Percentiles rank a stretch among this genome's conserved stretches.
phyloP scores from a whole-genome alignment of 768 basidiomycete genomes.

The Amylocystis lapponica region DNA sequence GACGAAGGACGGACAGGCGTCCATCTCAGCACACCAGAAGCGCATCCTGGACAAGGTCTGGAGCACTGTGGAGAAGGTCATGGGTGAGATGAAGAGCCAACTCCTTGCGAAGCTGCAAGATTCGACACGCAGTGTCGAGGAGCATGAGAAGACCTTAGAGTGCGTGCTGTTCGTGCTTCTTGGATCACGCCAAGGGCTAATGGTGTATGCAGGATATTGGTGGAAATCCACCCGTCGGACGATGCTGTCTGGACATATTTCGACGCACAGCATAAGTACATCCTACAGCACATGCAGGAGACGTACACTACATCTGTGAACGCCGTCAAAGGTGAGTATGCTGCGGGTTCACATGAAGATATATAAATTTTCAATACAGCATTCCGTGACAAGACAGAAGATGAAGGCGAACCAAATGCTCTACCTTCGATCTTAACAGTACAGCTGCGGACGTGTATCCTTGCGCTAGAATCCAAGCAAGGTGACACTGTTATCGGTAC shows the following conservation, averaged over 20 bases:
- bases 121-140: slow-evolving; percentile 73
- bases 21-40: slow-evolving; percentile 65
- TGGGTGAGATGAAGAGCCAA: slow-evolving; percentile 82
- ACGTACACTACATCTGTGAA: slow-evolving; percentile 49
- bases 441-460: slow-evolving; percentile 57
- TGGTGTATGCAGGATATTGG: slow-evolving; percentile 78
- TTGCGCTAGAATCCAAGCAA: slow-evolving; percentile 58
- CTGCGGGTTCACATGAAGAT: not conserved
- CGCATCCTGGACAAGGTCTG: slow-evolving; percentile 95
- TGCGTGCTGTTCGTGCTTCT: slow-evolving; percentile 21
- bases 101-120: slow-evolving; percentile 80
- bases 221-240: slow-evolving; percentile 80
- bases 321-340: slow-evolving; percentile 42
- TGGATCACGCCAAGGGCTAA: slow-evolving; percentile 11
- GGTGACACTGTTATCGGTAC: slow-evolving; percentile 57
- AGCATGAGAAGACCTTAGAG: slow-evolving; percentile 98
- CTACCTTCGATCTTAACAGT: slow-evolving; percentile 32
- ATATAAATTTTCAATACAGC: too few species aligned
- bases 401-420: too few species aligned
- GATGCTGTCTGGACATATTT: slow-evolving; percentile 97
- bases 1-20: slow-evolving; percentile 48
- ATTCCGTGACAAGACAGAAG: too few species aligned
- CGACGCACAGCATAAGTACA: slow-evolving; percentile 86
- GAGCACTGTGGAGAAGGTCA: slow-evolving; percentile 90
- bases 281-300: slow-evolving; percentile 70